These are phyloP conservation scores for Artomyces pyxidatus DNA, from an alignment of 768 basidiomycete species.

Conservation along the genomic window DNA sequence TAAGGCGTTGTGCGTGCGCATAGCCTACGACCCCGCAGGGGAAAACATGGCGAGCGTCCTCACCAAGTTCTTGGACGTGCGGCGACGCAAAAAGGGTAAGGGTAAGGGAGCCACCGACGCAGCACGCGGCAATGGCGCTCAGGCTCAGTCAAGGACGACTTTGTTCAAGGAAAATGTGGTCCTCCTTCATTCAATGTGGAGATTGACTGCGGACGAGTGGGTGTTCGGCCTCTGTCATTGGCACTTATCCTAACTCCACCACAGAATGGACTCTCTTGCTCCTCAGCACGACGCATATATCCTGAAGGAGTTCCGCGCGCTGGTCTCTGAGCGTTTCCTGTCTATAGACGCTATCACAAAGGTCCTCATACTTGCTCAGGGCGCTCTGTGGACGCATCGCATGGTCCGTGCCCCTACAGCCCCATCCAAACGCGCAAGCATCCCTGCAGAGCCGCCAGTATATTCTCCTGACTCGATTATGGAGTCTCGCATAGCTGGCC, in stretches of 20 bases:
- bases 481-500: slow-evolving; percentile 60
- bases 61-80: slow-evolving; percentile 54
- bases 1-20: slow-evolving; percentile 78
- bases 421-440: slow-evolving; percentile 13
- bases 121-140: slow-evolving; percentile 33
- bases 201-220: slow-evolving; percentile 46
- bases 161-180: slow-evolving; percentile 68
- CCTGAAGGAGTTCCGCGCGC: slow-evolving; percentile 45
- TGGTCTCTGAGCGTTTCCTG: slow-evolving; percentile 63
- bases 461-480: slow-evolving; percentile 27
- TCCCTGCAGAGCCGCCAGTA: not conserved
- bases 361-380: slow-evolving; percentile 64
- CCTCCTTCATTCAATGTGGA: slow-evolving; percentile 71
- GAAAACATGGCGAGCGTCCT: slow-evolving; percentile 78
- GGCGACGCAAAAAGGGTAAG: slow-evolving; percentile 31
- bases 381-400: slow-evolving; percentile 78
- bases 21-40: slow-evolving; percentile 80
- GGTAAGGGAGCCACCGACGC: slow-evolving; percentile 28
- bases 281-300: slow-evolving; percentile 41
- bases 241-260: slow-evolving; percentile 8
- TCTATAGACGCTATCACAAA: slow-evolving; percentile 72
- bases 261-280: slow-evolving; percentile 42
- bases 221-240: slow-evolving; percentile 20
- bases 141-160: slow-evolving; percentile 41
- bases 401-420: slow-evolving; percentile 49